These are phyloP conservation scores for Tetrahymena thermophila DNA, from an alignment of 73 alveolate genomes.

Conservation along the genomic window DNA sequence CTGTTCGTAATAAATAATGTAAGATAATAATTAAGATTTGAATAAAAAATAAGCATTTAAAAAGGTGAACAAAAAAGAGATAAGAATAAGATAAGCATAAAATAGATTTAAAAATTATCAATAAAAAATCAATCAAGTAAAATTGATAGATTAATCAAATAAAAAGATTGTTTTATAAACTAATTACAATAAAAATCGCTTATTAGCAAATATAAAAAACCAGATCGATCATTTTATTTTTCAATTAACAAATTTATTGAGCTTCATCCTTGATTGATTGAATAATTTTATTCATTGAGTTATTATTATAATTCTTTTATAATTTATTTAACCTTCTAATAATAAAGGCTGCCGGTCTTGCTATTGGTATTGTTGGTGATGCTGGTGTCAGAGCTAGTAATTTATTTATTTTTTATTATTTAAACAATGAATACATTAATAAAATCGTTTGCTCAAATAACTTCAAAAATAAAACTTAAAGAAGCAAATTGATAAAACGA, in stretches of 20 bases:
- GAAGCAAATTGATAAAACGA: background rate
- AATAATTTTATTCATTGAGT: background rate
- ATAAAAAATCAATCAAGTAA: too few species aligned
- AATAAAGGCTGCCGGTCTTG: conserved; percentile 94
- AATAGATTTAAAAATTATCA: background rate
- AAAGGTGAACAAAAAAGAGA: background rate
- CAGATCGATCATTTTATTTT: background rate
- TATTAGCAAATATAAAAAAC: too few species aligned
- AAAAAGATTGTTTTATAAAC: too few species aligned
- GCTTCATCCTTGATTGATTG: background rate
- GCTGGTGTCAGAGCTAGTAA: conserved; percentile 97
- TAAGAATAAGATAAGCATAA: background rate
- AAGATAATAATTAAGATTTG: background rate
- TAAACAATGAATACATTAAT: background rate
- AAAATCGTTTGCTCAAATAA: too few species aligned
- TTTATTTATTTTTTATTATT: background rate
- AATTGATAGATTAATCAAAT: background rate
- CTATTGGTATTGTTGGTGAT: conserved; percentile 99
- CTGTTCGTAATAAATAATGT: background rate
- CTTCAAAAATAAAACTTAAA: background rate
- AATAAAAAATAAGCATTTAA: background rate
- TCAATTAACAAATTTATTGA: background rate
- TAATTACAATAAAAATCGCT: too few species aligned
- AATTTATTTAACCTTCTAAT: background rate
- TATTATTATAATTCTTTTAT: background rate